Conservation (phyloP, 2,329 filamentous ascomycete species). For the Claviceps pusilla region DNA sequence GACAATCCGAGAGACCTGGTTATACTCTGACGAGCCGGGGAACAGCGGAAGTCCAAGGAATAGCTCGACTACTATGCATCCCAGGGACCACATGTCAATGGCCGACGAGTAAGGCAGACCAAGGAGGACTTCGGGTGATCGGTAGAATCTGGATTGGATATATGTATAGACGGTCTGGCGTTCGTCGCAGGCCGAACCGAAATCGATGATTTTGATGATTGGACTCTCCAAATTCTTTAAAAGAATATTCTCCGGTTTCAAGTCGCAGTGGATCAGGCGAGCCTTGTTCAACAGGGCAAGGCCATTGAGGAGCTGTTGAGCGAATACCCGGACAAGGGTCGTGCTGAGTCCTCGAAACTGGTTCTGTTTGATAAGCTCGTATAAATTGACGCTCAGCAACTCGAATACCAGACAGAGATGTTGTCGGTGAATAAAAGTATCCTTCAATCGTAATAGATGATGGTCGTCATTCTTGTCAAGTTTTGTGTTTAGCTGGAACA, state of each 20-base stretch:
- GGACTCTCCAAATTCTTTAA: constrained; percentile 96
- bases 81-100: constrained; percentile 99
- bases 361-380: constrained; percentile 98
- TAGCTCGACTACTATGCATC: constrained; percentile 94
- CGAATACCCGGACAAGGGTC: constrained; percentile 90
- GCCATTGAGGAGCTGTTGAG: constrained; percentile 88
- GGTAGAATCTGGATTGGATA: constrained; percentile 95
- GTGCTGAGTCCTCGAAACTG: constrained; percentile 96
- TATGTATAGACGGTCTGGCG: constrained; percentile 98
- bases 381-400: constrained; percentile 88
- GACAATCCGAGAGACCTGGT: constrained; percentile 90
- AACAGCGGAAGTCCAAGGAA: constrained; percentile 91
- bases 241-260: constrained; percentile 96
- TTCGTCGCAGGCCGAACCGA: constrained; percentile 95
- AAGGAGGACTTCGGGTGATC: constrained; percentile 89
- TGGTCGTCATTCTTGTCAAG: constrained; percentile 99
- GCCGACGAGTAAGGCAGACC: constrained; percentile 93
- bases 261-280: constrained; percentile 88
- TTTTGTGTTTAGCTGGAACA: constrained; percentile 72
- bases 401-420: constrained; percentile 96
- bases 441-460: constrained; percentile 82
- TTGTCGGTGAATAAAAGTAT: constrained; percentile 95
- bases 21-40: constrained; percentile 95
- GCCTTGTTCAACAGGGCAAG: constrained; percentile 89
- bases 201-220: constrained; percentile 99